phyloP scores from a whole-genome alignment of 2,329 filamentous ascomycete species.

The Colletotrichum acutatum region DNA sequence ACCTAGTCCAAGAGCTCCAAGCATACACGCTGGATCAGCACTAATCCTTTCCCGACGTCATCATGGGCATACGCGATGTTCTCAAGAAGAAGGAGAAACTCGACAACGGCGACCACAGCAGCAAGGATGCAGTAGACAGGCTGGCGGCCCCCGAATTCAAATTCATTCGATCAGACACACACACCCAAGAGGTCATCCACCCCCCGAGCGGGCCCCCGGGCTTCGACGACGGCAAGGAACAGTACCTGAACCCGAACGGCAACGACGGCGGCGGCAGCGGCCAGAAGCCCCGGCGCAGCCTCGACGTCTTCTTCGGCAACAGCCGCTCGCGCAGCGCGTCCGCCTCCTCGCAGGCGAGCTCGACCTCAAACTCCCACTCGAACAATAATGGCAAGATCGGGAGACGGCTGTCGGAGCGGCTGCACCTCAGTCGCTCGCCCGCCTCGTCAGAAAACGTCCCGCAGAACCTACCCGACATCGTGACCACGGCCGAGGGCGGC shows the following conservation, averaged over 20 bases:
- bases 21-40: not conserved
- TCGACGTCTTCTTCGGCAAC: constrained; percentile 56
- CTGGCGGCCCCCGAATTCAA: constrained; percentile 73
- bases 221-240: constrained; percentile 38
- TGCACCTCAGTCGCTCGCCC: constrained; percentile 71
- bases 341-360: constrained; percentile 53
- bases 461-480: constrained; percentile 80
- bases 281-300: constrained; percentile 52
- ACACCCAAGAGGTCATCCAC: constrained; percentile 80
- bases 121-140: constrained; percentile 46
- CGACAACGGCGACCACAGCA: constrained; percentile 47
- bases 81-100: constrained; percentile 65
- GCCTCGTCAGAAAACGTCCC: constrained; percentile 81
- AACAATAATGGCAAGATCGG: constrained; percentile 44
- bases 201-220: constrained; percentile 62
- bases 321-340: constrained; percentile 61
- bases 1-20: not conserved
- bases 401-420: constrained; percentile 73
- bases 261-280: constrained; percentile 44
- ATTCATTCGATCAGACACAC: constrained; percentile 86
- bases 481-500: constrained; percentile 53
- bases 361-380: constrained; percentile 45
- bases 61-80: constrained; percentile 64
- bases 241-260: constrained; percentile 37
- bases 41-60: constrained; percentile 30